Conservation (phyloP, 2,329 filamentous ascomycete genomes). For the Fusarium sp. region DNA sequence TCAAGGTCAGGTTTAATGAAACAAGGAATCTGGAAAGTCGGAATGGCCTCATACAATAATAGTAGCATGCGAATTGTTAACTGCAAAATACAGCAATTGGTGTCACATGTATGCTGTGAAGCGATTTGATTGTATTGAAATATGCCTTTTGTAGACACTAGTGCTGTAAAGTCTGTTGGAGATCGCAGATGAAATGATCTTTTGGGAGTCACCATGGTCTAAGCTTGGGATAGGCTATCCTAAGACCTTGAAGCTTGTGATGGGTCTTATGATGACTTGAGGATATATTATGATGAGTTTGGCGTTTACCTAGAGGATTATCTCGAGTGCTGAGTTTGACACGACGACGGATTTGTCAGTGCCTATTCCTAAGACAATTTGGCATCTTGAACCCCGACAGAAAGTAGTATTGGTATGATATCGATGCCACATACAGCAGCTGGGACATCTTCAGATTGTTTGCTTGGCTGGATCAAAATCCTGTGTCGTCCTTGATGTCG, state of each 20-base stretch:
- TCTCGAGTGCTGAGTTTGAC: not conserved
- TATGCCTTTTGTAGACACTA: not conserved
- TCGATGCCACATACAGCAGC: accelerated
- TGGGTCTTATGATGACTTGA: not conserved
- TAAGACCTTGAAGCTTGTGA: not conserved
- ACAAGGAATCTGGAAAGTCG: not conserved
- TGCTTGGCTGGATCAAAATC: accelerated
- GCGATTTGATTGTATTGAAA: not conserved
- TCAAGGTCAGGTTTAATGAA: not conserved
- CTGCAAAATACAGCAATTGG: not conserved
- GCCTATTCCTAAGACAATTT: not conserved
- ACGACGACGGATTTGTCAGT: not conserved
- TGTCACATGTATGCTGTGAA: too few species aligned
- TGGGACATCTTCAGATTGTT: too few species aligned
- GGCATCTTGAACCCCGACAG: too few species aligned
- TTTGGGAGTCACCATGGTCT: not conserved
- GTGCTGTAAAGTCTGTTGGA: not conserved
- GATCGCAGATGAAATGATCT: not conserved
- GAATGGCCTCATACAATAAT: not conserved
- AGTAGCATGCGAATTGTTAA: not conserved
- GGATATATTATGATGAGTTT: not conserved
- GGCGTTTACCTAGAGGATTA: too few species aligned
- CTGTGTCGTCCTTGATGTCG: too few species aligned
- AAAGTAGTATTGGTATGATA: not conserved
- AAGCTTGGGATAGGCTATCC: not conserved